Conservation (phyloP, 2,329 filamentous ascomycete species). For the Parasarocladium wereldwijsianum region DNA sequence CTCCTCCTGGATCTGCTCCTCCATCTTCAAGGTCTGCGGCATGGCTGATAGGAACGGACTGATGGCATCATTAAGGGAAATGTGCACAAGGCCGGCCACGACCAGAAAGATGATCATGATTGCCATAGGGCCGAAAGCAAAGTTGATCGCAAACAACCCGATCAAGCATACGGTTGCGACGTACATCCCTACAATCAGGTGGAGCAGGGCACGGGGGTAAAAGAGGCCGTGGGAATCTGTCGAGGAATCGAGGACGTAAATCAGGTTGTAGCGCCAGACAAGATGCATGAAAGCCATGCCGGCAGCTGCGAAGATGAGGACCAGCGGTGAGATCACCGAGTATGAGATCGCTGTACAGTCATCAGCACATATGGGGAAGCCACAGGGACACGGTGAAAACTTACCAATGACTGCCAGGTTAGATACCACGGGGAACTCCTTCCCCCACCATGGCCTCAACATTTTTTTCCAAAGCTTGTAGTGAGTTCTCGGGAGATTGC, state of each 20-base stretch:
- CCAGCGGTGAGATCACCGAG: slow-evolving; percentile 26
- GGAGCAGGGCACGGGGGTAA: slow-evolving; percentile 77
- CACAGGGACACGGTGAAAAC: slow-evolving; percentile 14
- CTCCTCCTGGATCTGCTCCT: slow-evolving; percentile 29
- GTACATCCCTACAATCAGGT: slow-evolving; percentile 74
- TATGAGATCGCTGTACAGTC: slow-evolving; percentile 2
- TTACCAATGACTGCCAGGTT: slow-evolving; percentile 66
- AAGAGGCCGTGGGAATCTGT: slow-evolving; percentile 81
- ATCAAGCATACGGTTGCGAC: slow-evolving; percentile 71
- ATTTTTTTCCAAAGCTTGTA: slow-evolving; percentile 66
- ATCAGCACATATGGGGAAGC: not conserved
- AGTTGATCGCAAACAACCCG: slow-evolving; percentile 63
- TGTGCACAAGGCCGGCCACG: slow-evolving; percentile 62
- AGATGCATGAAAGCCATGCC: slow-evolving; percentile 73
- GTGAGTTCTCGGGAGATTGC: slow-evolving; percentile 68
- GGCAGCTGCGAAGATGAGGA: slow-evolving; percentile 67
- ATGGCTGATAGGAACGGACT: slow-evolving; percentile 65
- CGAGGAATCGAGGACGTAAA: slow-evolving; percentile 69
- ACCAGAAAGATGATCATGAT: slow-evolving; percentile 65
- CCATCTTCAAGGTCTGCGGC: slow-evolving; percentile 53
- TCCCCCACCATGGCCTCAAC: slow-evolving; percentile 68
- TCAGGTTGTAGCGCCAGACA: slow-evolving; percentile 78
- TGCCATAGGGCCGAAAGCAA: slow-evolving; percentile 52
- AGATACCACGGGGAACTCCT: slow-evolving; percentile 65
- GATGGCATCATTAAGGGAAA: slow-evolving; percentile 58